Evolutionary conservation across 1,284 basidiomycete species (phyloP).

Genomic region (Ceratorhiza oryzae-sativae): DNA sequence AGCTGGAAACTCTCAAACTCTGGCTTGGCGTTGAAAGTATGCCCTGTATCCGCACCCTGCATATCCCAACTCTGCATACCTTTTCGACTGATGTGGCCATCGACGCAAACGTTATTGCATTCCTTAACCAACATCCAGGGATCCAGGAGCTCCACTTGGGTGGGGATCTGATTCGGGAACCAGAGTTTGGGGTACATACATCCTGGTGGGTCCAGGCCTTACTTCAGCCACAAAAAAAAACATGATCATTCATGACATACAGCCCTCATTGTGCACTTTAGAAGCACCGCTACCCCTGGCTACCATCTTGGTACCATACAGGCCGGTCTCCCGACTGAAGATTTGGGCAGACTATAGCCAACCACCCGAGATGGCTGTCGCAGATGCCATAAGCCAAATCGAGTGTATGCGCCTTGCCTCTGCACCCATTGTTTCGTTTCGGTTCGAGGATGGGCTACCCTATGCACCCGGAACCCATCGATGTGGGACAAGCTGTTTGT

Average conservation of each 20-base stretch:
- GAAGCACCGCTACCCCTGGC: slow-evolving; percentile 28
- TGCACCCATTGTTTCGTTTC: slow-evolving; percentile 14
- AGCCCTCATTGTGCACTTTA: slow-evolving; percentile 15
- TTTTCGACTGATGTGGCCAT: slow-evolving; percentile 26
- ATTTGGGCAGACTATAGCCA: slow-evolving; percentile 18
- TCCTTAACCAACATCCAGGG: slow-evolving; percentile 1
- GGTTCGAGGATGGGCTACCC: slow-evolving; percentile 23
- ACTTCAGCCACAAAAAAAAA: neutral
- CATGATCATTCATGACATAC: neutral
- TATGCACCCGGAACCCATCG: slow-evolving; percentile 4
- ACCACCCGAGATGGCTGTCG: slow-evolving; percentile 4
- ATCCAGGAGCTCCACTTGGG: slow-evolving; percentile 17
- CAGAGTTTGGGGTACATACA: neutral
- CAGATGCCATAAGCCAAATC: neutral
- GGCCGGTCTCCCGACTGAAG: slow-evolving; percentile 23
- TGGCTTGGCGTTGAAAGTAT: neutral
- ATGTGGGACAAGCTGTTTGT: neutral
- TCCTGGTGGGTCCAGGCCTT: neutral
- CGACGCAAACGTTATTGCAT: slow-evolving; percentile 2
- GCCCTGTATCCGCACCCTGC: neutral
- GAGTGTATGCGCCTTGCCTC: slow-evolving; percentile 31
- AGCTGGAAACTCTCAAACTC: slow-evolving; percentile 17
- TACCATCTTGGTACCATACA: slow-evolving; percentile 7
- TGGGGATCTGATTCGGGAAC: neutral
- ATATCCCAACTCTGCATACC: slow-evolving; percentile 9